Base-by-base conservation (phyloP, 345 rosid genomes). In the Arabidopsis arenosa region DNA sequence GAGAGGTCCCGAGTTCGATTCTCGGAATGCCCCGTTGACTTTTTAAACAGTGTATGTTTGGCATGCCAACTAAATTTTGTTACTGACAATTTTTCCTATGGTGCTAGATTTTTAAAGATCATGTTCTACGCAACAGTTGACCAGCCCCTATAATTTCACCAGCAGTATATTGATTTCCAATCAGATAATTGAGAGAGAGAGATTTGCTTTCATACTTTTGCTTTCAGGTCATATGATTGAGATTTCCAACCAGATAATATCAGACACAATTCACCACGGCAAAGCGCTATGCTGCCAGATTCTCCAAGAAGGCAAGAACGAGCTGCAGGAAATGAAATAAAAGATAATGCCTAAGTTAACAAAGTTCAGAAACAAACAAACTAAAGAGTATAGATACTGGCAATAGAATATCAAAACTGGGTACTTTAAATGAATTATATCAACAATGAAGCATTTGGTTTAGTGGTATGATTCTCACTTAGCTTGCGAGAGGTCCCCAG, bases 381-480 rank as follows among this genome's bases (percentile, higher is more conserved):
- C 63, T 36, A 35, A 1, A 35, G 44, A 23, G 26, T 23, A 23
- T 23, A 23, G 26, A 36, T 58, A 35, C 17, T 36, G 44, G 63
- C 35, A 58, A 9, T 0, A 35, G 14, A 52, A 15, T n/a, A 33
- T 59, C 63, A 36, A 59, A 59, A 59, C 8, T 7, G 12, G 23
- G 14, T 6, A 35, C 28, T 28, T 56, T 21, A 36, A 35, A 17
- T 15, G 14, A 36, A 54, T 32, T 49, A 4, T 28, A 15, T 4
- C 17, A 65, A 1, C 55, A 61, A 41, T 18, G 7, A 85, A 86
- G 87, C 89, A 86, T 88, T 90, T 89, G 88, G 86, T 88, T 87
- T 86, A 83, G 88, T 87, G 89, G 86, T 75, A 87, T 83, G 88
- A 90, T 88, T 84, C 89, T 92, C 85, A 88, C 91, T 89, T 88